These are phyloP conservation scores for Hortaea sp. DNA, from an alignment of 2,329 filamentous ascomycete species.

Conservation along the genomic window DNA sequence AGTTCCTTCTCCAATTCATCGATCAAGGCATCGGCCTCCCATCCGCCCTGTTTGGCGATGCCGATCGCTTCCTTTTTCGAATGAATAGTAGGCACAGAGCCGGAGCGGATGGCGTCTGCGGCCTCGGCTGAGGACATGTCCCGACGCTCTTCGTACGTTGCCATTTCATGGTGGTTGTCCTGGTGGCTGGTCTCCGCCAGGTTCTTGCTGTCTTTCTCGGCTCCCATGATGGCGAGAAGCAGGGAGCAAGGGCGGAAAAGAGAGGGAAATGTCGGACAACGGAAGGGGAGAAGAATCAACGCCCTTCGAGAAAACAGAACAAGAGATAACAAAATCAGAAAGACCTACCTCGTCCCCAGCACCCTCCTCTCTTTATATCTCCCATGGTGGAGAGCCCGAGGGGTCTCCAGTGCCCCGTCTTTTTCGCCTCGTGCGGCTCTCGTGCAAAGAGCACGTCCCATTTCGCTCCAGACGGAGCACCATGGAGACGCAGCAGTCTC, in stretches of 20 bases:
- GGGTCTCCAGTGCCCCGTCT: not conserved
- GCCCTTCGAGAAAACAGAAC: no score
- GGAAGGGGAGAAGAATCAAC: no score
- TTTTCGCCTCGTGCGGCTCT: not conserved
- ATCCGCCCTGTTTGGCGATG: slow-evolving; percentile 25
- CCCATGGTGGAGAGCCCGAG: not conserved
- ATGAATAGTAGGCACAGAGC: slow-evolving; percentile 17
- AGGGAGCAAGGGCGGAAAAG: not conserved
- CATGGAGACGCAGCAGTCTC: not conserved
- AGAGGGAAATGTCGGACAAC: no score
- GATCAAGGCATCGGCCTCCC: slow-evolving; percentile 37
- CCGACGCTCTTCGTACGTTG: slow-evolving; percentile 12
- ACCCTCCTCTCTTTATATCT: no score
- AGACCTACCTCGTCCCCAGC: no score
- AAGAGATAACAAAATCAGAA: no score
- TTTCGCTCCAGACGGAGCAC: not conserved
- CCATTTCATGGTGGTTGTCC: slow-evolving; percentile 12
- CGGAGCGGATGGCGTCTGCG: slow-evolving; percentile 20
- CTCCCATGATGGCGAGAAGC: not conserved
- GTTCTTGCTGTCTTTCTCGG: slow-evolving; percentile 2
- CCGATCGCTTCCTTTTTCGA: slow-evolving; percentile 22
- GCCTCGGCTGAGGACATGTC: slow-evolving; percentile 16
- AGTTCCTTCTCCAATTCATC: slow-evolving; percentile 32
- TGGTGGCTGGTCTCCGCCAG: not conserved
- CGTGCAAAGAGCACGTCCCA: not conserved